phyloP scores from a whole-genome alignment of 1,284 basidiomycete species.

The Takashimella koratensis region DNA sequence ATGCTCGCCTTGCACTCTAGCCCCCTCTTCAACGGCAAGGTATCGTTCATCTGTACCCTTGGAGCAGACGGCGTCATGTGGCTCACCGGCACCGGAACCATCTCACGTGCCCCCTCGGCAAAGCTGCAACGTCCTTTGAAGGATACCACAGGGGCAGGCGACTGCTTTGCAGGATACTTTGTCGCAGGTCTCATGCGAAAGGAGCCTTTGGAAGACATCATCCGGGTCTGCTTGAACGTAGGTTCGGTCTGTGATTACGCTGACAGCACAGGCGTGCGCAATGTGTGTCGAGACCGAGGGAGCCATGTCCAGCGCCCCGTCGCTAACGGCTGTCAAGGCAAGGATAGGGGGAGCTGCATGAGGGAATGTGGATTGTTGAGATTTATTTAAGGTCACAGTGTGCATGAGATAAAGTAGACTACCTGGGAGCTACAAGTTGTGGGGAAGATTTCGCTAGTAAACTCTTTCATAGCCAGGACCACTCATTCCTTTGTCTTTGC shows the following conservation, averaged over 20 bases:
- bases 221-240: slow-evolving; percentile 37
- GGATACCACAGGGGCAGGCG: slow-evolving; percentile 50
- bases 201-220: slow-evolving; percentile 22
- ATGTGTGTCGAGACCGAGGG: slow-evolving; percentile 44
- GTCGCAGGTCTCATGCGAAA: slow-evolving; percentile 43
- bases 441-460: no score
- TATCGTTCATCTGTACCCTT: slow-evolving; percentile 39
- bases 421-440: no score
- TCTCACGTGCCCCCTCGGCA: slow-evolving; percentile 20
- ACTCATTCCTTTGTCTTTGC: no score
- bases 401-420: no score
- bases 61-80: slow-evolving; percentile 20
- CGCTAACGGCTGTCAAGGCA: background rate
- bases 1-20: slow-evolving; percentile 16
- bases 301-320: slow-evolving; percentile 35
- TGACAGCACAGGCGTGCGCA: slow-evolving; percentile 33
- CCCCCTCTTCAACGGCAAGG: slow-evolving; percentile 11
- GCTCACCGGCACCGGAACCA: slow-evolving; percentile 5
- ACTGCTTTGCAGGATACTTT: slow-evolving; percentile 49
- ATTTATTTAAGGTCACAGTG: no score
- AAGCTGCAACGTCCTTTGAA: slow-evolving; percentile 30
- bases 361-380: no score
- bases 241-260: slow-evolving; percentile 6
- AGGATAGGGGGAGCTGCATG: no score
- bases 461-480: no score